These are phyloP conservation scores for Rhynchosporium agropyri DNA, from an alignment of 2,329 filamentous ascomycete species.

Conservation along the genomic window DNA sequence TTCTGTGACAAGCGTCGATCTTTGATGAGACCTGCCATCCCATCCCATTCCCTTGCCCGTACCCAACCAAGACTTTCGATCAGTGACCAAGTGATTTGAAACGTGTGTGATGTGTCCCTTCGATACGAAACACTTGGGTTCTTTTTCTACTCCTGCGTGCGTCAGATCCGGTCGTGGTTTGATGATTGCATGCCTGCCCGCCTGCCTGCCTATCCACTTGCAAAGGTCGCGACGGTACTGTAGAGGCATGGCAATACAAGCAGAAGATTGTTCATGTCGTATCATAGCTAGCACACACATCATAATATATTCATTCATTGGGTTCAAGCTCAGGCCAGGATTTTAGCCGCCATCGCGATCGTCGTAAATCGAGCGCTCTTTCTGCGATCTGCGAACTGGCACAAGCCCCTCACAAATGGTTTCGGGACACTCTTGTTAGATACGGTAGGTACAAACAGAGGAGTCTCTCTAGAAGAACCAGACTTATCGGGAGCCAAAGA, in stretches of 20 bases:
- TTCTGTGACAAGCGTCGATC: constrained; percentile 9
- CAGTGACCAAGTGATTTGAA: not conserved
- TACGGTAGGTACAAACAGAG: no score
- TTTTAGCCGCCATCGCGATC: constrained; percentile 10
- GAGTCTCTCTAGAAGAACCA: no score
- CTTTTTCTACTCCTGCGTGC: not conserved
- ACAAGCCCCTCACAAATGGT: not conserved
- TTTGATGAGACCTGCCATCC: not conserved
- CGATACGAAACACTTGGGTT: not conserved
- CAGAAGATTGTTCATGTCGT: not conserved
- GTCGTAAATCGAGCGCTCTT: not conserved
- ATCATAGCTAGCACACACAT: not conserved
- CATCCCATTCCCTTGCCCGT: not conserved
- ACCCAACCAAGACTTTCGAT: not conserved
- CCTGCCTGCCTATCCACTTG: not conserved
- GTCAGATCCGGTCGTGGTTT: no score
- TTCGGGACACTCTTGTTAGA: not conserved
- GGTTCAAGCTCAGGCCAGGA: not conserved
- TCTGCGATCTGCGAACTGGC: not conserved
- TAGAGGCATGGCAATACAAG: not conserved
- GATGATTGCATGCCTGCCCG: no score
- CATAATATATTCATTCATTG: not conserved
- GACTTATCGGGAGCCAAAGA: no score
- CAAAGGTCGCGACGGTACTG: not conserved
- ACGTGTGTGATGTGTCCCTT: constrained; percentile 1